Evolutionary conservation across 2,329 filamentous ascomycete species (phyloP).

Genomic region (Neonectria punicea): DNA sequence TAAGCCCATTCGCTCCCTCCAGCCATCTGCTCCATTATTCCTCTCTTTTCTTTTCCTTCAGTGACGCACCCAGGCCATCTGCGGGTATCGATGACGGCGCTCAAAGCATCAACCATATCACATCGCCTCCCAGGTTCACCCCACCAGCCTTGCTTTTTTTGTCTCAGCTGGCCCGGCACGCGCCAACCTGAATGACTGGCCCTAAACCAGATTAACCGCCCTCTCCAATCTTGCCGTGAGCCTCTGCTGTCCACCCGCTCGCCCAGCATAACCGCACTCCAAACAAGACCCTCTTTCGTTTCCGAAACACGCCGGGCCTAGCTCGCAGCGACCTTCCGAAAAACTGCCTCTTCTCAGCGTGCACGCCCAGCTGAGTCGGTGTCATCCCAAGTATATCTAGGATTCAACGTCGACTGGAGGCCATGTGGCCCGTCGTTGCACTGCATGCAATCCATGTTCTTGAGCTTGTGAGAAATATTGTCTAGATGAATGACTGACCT

Average conservation of each 20-base stretch:
- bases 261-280: constrained; percentile 11
- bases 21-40: background rate
- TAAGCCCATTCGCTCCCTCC: background rate
- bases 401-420: background rate
- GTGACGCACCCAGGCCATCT: background rate
- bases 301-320: constrained; percentile 11
- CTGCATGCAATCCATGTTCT: background rate
- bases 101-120: background rate
- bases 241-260: constrained; percentile 16
- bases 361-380: background rate
- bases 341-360: background rate
- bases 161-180: background rate
- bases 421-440: constrained; percentile 21
- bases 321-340: background rate
- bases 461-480: background rate
- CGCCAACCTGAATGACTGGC: background rate
- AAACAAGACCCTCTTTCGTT: constrained; percentile 16
- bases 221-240: constrained; percentile 7
- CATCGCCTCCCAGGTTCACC: background rate
- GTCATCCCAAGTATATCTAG: background rate
- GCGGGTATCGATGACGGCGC: background rate
- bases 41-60: background rate
- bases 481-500: constrained; percentile 1
- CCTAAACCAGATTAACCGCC: constrained; percentile 5
- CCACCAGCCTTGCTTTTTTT: background rate